Evolutionary conservation across 2,329 filamentous ascomycete species (phyloP), one percentile per base, ranked within the genome.

Genomic region (Colletotrichum zoysiae): DNA sequence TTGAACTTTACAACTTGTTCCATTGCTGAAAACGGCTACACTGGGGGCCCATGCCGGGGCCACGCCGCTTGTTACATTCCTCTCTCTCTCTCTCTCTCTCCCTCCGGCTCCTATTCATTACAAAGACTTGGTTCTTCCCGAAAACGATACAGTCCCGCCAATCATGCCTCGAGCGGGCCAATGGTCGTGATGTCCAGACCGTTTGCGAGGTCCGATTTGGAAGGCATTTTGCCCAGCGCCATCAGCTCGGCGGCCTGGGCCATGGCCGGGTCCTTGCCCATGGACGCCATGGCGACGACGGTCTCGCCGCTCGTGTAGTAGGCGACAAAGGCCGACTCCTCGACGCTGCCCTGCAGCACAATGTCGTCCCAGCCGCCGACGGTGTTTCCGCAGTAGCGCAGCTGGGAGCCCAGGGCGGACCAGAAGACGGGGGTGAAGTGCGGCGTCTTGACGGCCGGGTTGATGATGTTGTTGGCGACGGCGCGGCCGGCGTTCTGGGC

Each of bases 351-450:
- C 62, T 93, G 88, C 14, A 99, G 76, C 1, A 98, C 87, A 5
- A 98, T 78, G 76, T 97, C 95, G 79, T 99, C 96, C 84, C 90
- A 98, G 0, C 95, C 95, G 65, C 89, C 88, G 0, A 74, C 76
- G 0, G 95, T 94, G 84, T 95, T 96, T 16, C 96, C 96, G 78
- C 95, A 97, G 86, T 99, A 99, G 57, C 96, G 90, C 77, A 99
- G 82, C 83, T 99, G 96, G 7, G 91, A 88, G 6, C 95, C 94
- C 6, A 99, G 84, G 0, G 96, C 96, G 1, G 94, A 97, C 96
- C 96, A 99, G 86, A 99, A 99, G 62, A 99, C 89, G 0, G 96
- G 96, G 70, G 96, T 95, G 82, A 97, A 98, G 2, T 89, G 86
- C 76, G 93, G 90, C 0, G 90, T 86, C 74, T 87, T 86, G 57